A percentile compares a stretch with the other conserved stretches of the same genome.
phyloP scores from a whole-genome alignment of 208 protist genomes.

The Spongospora subterranea region DNA sequence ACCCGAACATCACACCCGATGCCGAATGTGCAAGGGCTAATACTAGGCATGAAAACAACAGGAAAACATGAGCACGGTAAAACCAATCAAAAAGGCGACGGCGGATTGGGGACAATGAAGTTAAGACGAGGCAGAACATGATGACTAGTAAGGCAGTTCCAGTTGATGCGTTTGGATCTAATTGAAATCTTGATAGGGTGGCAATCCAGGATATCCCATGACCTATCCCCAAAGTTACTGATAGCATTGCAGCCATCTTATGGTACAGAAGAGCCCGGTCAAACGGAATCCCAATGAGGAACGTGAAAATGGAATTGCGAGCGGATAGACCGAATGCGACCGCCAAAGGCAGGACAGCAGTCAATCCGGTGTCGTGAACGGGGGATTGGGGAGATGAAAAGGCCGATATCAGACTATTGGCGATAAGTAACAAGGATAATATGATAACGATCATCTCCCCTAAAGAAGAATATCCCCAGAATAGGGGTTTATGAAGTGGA shows the following conservation, averaged over 20 bases:
- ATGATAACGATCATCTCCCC: too few species aligned
- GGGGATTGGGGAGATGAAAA: too few species aligned
- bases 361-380: too few species aligned
- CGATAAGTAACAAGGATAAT: too few species aligned
- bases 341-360: background rate
- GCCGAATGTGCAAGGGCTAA: background rate
- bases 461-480: too few species aligned
- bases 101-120: background rate
- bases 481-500: too few species aligned
- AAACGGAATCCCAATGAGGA: background rate
- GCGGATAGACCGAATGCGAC: background rate
- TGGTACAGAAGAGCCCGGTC: conserved; percentile 28
- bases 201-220: too few species aligned
- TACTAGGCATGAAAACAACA: background rate
- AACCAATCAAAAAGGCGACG: background rate
- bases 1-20: background rate
- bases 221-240: background rate
- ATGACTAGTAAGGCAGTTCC: background rate
- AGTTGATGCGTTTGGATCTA: too few species aligned
- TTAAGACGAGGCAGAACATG: background rate
- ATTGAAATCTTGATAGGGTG: too few species aligned
- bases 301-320: background rate
- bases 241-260: background rate
- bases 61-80: background rate
- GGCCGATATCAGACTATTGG: too few species aligned